Base-by-base conservation (phyloP, 129 eudicot genomes). In the Centrapalus pauciflorus region DNA sequence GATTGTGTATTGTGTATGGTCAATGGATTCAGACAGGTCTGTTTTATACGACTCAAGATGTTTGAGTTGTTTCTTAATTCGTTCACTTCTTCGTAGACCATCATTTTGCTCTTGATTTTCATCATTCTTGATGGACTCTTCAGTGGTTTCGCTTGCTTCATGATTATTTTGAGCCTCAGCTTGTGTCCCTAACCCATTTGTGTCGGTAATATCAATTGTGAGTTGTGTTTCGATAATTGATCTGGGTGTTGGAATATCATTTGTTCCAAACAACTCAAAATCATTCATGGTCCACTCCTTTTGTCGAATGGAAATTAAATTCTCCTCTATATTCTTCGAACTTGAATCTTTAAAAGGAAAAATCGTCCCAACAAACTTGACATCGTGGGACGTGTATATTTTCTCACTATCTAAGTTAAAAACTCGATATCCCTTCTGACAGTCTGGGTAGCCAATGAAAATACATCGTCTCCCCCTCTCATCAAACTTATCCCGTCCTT, bases 341-440 rank as follows among this genome's bases (percentile, higher is more conserved):
- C n/a, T 55, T 8, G 1, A 21, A 27, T 8, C 2, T 23, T 24
- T 55, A 3, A 27, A 37, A 7, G 72, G 55, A 20, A 55, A 65
- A 2, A 41, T 6, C 1, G 24, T 23, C 14, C 66, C 73, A 1
- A 13, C 2, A 26, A 73, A 73, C 4, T 4, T 28, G 3, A 64
- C 72, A 41, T 64, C 72, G 12, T 58, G 41, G 25, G 41, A 27
- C 0, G 55, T 50, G 33, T 30, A 73, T 4, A 17, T 52, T 11
- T 35, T 8, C 7, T 63, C 17, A 35, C 52, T 35, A 3, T 20
- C 23, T 1, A 74, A n/a, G 14, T 74, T 17, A 25, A 8, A 55
- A n/a, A 74, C 16, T 27, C 30, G 56, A 12, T 74, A 74, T 2
- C 79, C 79, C 34, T 64, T 74, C 12, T 66, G 72, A 9, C 16